Conservation (phyloP, 148 eudicot genomes). For the Cornus controversa region DNA sequence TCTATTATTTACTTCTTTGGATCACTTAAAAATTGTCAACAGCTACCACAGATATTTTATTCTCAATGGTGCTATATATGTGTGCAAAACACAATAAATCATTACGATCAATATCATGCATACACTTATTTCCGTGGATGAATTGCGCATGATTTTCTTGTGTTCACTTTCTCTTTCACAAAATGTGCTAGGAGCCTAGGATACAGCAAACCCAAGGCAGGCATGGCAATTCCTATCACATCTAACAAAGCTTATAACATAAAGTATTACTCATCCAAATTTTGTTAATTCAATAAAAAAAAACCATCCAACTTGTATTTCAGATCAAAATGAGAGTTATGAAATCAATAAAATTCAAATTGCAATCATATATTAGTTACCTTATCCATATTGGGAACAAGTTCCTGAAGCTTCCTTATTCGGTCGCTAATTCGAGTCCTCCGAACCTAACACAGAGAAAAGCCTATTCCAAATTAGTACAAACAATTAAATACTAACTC, state of each 20-base stretch:
- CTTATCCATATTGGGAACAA: slow-evolving; percentile 97
- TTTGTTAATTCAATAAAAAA: not conserved
- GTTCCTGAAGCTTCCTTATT: slow-evolving; percentile 92
- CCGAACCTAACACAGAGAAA: slow-evolving; percentile 54
- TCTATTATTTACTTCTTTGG: not conserved
- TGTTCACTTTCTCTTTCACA: not conserved
- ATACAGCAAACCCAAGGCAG: not conserved
- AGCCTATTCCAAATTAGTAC: not conserved
- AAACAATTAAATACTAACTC: not conserved
- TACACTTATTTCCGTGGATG: not conserved
- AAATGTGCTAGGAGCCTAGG: not conserved
- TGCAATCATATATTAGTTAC: slow-evolving; percentile 21
- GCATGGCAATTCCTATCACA: not conserved
- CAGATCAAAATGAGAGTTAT: not conserved
- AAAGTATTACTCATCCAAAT: not conserved
- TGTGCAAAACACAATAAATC: not conserved
- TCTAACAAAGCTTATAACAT: not conserved
- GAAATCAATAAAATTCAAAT: not conserved
- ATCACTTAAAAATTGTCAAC: too few relatives aligned
- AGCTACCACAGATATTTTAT: not conserved
- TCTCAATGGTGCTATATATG: not conserved
- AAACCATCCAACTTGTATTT: not conserved
- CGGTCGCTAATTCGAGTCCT: slow-evolving; percentile 90
- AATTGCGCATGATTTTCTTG: not conserved
- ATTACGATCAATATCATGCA: not conserved